phyloP scores from a whole-genome alignment of 208 protist genomes.

The Leishmania lainsoni region DNA sequence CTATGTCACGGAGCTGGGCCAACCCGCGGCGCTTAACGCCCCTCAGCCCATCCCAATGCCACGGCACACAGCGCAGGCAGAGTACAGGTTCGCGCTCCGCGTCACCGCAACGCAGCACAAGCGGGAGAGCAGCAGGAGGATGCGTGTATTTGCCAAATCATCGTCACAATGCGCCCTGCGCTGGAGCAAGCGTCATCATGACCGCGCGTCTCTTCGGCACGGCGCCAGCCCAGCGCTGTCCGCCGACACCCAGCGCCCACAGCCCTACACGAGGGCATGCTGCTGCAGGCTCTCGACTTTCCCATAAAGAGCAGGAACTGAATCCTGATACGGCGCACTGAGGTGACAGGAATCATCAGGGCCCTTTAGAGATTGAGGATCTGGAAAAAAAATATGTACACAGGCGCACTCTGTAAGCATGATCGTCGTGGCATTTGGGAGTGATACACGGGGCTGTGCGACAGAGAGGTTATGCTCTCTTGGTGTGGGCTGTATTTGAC shows the following conservation, averaged over 20 bases:
- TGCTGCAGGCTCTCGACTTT: background rate
- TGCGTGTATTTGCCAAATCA: background rate
- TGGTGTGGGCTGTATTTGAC: background rate
- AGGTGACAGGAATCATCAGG: background rate
- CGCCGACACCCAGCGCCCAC: background rate
- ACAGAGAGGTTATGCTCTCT: background rate
- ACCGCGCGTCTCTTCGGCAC: too few species aligned
- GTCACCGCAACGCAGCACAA: too few species aligned
- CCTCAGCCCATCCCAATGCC: too few species aligned
- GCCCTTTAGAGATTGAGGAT: background rate
- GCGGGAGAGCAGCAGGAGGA: background rate
- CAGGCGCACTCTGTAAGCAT: background rate
- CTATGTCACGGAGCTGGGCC: background rate
- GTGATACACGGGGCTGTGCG: too few species aligned
- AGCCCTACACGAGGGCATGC: background rate
- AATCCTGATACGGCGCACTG: background rate
- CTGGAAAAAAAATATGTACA: background rate
- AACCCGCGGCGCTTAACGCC: too few species aligned
- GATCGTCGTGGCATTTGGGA: background rate
- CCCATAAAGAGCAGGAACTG: background rate
- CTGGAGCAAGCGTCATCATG: too few species aligned
- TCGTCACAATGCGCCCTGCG: background rate
- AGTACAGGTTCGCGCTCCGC: too few species aligned
- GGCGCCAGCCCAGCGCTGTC: too few species aligned
- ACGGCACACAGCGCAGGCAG: too few species aligned